Percentiles rank a stretch among this genome's conserved stretches.
These are phyloP conservation scores for Rhizopogon sp. DNA, from an alignment of 768 basidiomycete species.

Conservation along the genomic window DNA sequence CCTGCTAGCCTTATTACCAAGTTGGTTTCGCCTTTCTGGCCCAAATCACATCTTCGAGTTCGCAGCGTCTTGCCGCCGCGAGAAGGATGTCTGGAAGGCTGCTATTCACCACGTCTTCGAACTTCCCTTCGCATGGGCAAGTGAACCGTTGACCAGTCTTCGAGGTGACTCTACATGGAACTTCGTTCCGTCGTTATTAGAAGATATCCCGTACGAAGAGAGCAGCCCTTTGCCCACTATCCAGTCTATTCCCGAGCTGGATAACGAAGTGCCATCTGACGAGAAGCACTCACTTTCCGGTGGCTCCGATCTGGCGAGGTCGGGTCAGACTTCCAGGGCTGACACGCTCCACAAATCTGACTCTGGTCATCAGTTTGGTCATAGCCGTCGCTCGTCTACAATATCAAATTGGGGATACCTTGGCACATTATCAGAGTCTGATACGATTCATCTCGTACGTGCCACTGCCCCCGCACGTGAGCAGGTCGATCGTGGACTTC, in stretches of 20 bases:
- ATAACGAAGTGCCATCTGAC: conserved; percentile 6
- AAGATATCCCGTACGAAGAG: conserved; percentile 35
- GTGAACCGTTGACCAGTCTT: conserved; percentile 63
- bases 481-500: conserved; percentile 71
- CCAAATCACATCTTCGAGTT: conserved; percentile 78
- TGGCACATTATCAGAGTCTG: conserved; percentile 38
- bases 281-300: neutral
- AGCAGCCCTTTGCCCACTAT: conserved; percentile 46
- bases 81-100: conserved; percentile 84
- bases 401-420: conserved; percentile 60
- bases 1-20: conserved; percentile 66
- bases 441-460: conserved; percentile 62
- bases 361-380: conserved; percentile 8
- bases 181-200: conserved; percentile 26
- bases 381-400: conserved; percentile 60
- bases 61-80: conserved; percentile 75
- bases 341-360: conserved; percentile 15
- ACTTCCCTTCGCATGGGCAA: conserved; percentile 40
- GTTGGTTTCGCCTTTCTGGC: conserved; percentile 70
- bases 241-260: conserved; percentile 51
- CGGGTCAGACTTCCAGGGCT: conserved; percentile 14
- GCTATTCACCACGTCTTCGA: conserved; percentile 52
- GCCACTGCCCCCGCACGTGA: conserved; percentile 60
- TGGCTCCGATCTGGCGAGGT: conserved; percentile 1
- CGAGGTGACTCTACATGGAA: conserved; percentile 41